A percentile compares a stretch with the other conserved stretches of the same genome.
phyloP scores from a whole-genome alignment of 441 rosid genomes.

The Syzygium malaccense region DNA sequence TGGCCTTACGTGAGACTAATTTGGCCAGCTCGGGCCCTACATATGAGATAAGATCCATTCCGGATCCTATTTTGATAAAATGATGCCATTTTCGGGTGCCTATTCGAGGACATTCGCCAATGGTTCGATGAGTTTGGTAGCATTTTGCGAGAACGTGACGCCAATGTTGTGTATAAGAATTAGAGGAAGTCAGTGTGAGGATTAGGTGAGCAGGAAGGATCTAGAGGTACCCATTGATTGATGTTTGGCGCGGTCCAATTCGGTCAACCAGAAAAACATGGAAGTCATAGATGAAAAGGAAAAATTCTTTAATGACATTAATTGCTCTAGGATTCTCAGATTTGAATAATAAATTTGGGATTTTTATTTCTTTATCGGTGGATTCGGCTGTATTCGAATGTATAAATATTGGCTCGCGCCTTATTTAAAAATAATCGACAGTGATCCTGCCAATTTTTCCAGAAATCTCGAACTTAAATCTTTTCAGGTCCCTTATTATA shows the following conservation, averaged over 20 bases:
- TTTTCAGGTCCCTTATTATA: not conserved
- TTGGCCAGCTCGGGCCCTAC: not conserved
- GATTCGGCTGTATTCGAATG: too few relatives aligned
- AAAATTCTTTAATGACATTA: not conserved
- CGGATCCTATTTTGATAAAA: not conserved
- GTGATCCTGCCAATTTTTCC: too few relatives aligned
- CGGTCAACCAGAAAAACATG: not conserved
- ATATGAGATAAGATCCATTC: not conserved
- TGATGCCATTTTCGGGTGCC: not conserved
- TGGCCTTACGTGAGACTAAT: not conserved
- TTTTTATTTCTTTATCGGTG: not conserved
- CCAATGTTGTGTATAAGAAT: not conserved
- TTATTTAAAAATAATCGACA: too few relatives aligned
- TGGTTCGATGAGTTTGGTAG: not conserved
- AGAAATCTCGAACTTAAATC: too few relatives aligned
- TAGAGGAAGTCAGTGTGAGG: not conserved
- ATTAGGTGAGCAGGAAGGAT: not conserved
- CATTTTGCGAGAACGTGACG: not conserved
- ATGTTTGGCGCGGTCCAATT: not conserved
- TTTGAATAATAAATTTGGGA: not conserved
- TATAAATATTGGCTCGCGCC: too few relatives aligned
- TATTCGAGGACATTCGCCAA: not conserved
- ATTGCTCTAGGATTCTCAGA: not conserved
- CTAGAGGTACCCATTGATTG: not conserved
- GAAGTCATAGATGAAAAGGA: not conserved